Base-by-base conservation (phyloP, 2,329 filamentous ascomycete genomes). In the Madurella fahalii region DNA sequence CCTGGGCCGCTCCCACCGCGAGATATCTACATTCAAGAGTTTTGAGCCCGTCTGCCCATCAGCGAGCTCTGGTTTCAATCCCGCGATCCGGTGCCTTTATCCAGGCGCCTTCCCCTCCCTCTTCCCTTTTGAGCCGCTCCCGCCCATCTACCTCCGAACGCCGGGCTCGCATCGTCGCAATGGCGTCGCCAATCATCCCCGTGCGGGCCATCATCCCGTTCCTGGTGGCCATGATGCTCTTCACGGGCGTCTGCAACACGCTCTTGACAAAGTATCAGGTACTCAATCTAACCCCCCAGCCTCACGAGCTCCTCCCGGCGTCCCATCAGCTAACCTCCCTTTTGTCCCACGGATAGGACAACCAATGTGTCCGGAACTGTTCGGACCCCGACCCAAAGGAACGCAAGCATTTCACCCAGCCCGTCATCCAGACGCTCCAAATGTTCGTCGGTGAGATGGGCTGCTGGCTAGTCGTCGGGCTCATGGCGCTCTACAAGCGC, bases 371-470 rank as follows among this genome's bases (percentile, higher is more conserved):
- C 40, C 82, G 88, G 61, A 84, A 97, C 75, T 99, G 94, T 77
- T 84, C 90, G 65, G 79, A 83, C 57, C 77, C 81, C 18, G 76
- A 90, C 65, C 81, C 83, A 9, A 79, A 78, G 56, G 81, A 86
- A 61, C 86, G 83, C 50, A 76, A 81, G 59, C 81, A 82, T 64
- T 97, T 99, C 73, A 90, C 96, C 71, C 93, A 97, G 69, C 94
- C 94, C 16, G 92, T 99, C 50, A 84, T 97, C 52, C 94, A 99
- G 71, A 97, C 94, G 60, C 84, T 90, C 1, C 94, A 97, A 71
- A 99, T 99, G 94, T 99, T 99, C 70, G 81, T 96, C 58, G 94
- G 94, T 53, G 94, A 99, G 71, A 88, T 90, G 80, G 93, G 91
- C 59, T 95, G 91, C 76, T 99, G 93, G 92, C 80, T 97, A 13